phyloP scores from a whole-genome alignment of 768 basidiomycete species.

The Mrakia gelida region DNA sequence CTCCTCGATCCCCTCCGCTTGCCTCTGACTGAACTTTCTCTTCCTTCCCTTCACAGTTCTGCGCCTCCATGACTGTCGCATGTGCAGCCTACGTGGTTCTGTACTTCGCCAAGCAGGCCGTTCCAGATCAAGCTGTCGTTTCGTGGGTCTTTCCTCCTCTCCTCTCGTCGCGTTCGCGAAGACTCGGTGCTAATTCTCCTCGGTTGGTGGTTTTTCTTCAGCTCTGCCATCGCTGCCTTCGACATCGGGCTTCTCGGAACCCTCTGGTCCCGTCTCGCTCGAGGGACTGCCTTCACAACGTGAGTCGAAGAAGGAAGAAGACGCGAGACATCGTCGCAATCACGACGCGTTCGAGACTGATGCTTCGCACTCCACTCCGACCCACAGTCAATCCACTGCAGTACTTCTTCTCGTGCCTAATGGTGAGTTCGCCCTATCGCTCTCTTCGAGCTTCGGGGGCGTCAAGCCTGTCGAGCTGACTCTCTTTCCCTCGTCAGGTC shows the following conservation, averaged over 20 bases:
- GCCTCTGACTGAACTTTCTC: not conserved
- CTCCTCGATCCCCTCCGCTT: not conserved
- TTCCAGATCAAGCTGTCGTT: slow-evolving; percentile 24
- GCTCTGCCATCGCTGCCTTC: slow-evolving; percentile 20
- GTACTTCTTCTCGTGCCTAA: slow-evolving; percentile 30
- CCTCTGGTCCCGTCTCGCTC: slow-evolving; percentile 25
- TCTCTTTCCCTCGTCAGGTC: not conserved
- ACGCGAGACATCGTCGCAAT: not conserved
- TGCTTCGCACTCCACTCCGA: not conserved
- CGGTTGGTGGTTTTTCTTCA: not conserved
- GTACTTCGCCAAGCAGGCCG: slow-evolving; percentile 12
- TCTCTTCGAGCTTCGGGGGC: not conserved
- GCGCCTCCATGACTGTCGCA: not conserved
- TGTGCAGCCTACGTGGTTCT: not conserved
- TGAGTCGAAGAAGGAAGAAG: not conserved
- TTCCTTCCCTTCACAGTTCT: not conserved
- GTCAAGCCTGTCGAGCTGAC: not conserved
- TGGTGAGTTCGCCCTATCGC: not conserved
- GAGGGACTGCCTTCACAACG: slow-evolving; percentile 32
- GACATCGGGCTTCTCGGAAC: slow-evolving; percentile 21
- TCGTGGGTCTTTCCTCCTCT: not conserved
- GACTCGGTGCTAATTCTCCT: too few relatives aligned
- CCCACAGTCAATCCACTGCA: slow-evolving; percentile 17
- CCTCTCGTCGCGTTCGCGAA: too few relatives aligned
- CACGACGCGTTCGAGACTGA: not conserved